Conservation (phyloP, 2,329 filamentous ascomycete genomes). For the Curvularia hawaiiensis region DNA sequence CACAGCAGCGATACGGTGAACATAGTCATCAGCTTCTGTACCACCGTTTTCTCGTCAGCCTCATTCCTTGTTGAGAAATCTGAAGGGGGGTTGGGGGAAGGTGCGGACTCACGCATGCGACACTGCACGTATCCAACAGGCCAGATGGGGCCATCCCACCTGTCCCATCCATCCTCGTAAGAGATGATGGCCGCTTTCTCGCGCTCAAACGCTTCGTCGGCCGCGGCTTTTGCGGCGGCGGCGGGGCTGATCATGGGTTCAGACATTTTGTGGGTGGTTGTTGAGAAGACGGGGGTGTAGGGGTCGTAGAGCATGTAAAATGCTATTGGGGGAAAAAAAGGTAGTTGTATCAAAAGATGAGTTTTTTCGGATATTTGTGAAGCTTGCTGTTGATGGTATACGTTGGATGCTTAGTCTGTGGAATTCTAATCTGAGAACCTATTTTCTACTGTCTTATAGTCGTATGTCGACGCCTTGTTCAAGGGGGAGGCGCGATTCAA, state of each 20-base stretch:
- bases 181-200: slow-evolving; percentile 29
- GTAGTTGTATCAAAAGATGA: not conserved
- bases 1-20: not conserved
- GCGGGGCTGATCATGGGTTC: not conserved
- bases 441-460: not conserved
- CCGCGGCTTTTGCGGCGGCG: slow-evolving; percentile 5
- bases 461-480: not conserved
- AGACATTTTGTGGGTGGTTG: not conserved
- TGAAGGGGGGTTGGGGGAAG: no score
- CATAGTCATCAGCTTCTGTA: slow-evolving; percentile 5
- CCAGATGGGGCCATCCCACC: slow-evolving; percentile 34
- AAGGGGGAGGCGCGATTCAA: not conserved
- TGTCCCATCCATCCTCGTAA: slow-evolving; percentile 37
- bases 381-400: not conserved
- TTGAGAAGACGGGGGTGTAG: not conserved
- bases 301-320: slow-evolving; percentile 1
- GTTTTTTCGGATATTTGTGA: not conserved
- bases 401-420: not conserved
- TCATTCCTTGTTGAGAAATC: not conserved
- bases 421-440: not conserved
- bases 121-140: slow-evolving; percentile 32
- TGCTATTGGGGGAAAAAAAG: not conserved
- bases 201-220: slow-evolving; percentile 28
- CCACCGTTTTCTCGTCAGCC: not conserved
- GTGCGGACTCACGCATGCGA: slow-evolving; percentile 28